Evolutionary conservation across 2,329 filamentous ascomycete species (phyloP).

Genomic region (Apiospora marii): DNA sequence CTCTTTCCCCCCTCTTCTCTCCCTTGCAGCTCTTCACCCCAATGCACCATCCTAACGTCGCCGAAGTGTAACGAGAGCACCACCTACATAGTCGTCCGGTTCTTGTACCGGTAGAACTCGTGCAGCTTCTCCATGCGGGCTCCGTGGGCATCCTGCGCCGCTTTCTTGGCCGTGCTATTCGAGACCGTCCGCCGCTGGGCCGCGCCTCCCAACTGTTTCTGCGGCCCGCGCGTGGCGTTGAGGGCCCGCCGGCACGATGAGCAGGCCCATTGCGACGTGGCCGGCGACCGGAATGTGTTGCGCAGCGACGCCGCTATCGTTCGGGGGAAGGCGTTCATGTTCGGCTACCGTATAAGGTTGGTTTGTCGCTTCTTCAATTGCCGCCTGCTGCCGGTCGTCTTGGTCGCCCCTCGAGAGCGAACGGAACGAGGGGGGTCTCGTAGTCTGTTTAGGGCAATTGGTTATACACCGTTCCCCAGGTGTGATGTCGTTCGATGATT

Average conservation of each 20-base stretch:
- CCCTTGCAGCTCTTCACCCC: background rate
- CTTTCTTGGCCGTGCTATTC: slow-evolving; percentile 37
- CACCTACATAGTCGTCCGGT: slow-evolving; percentile 69
- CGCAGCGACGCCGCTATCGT: slow-evolving; percentile 23
- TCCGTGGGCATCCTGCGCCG: slow-evolving; percentile 34
- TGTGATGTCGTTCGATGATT: slow-evolving; percentile 23
- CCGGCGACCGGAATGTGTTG: background rate
- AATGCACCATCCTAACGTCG: background rate
- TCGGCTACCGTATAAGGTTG: slow-evolving; percentile 21
- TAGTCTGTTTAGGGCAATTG: background rate
- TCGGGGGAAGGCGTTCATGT: slow-evolving; percentile 31
- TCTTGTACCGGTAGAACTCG: slow-evolving; percentile 71
- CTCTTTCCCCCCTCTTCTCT: too few relatives aligned
- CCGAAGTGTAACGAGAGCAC: slow-evolving; percentile 31
- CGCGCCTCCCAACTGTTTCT: slow-evolving; percentile 26
- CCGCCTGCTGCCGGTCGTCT: background rate
- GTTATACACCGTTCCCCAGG: background rate
- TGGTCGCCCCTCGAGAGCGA: background rate
- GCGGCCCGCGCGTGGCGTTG: slow-evolving; percentile 26
- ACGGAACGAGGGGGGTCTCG: background rate
- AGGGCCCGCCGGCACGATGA: slow-evolving; percentile 40
- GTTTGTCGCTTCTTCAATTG: background rate
- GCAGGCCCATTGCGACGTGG: slow-evolving; percentile 40
- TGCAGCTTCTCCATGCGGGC: slow-evolving; percentile 71
- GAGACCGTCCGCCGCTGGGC: slow-evolving; percentile 37